These are phyloP conservation scores for Cucumis sativus DNA, from an alignment of 306 rosid species.

Conservation along the genomic window DNA sequence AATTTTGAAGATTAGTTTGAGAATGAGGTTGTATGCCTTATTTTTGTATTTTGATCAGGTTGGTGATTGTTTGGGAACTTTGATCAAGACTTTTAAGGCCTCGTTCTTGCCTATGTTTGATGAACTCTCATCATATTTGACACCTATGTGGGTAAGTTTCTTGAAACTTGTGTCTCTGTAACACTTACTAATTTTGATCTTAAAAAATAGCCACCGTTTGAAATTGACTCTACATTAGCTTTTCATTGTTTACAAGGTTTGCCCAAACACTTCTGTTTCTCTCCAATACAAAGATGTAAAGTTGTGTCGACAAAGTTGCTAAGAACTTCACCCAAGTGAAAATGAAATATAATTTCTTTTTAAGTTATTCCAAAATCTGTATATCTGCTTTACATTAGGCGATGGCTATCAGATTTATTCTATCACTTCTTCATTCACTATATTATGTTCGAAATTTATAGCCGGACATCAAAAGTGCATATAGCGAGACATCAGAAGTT, in stretches of 20 bases:
- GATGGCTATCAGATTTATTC: neutral
- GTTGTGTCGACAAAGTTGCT: neutral
- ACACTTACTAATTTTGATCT: neutral
- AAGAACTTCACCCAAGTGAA: neutral
- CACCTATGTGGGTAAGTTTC: constrained; percentile 99
- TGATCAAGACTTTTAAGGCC: constrained; percentile 92
- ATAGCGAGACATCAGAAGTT: too few species aligned
- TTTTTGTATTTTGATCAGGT: constrained; percentile 34
- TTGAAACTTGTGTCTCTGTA: neutral
- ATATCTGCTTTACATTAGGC: neutral
- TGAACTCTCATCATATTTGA: constrained; percentile 78
- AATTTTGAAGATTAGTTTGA: neutral
- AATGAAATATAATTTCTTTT: neutral
- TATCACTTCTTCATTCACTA: neutral
- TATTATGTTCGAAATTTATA: neutral
- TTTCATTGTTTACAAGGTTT: neutral
- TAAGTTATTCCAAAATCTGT: neutral
- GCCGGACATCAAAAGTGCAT: neutral
- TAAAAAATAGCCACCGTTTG: neutral
- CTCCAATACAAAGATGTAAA: neutral
- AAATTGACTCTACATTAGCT: neutral
- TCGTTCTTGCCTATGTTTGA: constrained; percentile 94
- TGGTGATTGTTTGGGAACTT: constrained; percentile 94
- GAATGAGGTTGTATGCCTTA: neutral
- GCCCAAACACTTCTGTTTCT: neutral